Percentiles rank a stretch among this genome's conserved stretches.
Conservation (phyloP, 106 monocot species). For the Cymbidium sinense region DNA sequence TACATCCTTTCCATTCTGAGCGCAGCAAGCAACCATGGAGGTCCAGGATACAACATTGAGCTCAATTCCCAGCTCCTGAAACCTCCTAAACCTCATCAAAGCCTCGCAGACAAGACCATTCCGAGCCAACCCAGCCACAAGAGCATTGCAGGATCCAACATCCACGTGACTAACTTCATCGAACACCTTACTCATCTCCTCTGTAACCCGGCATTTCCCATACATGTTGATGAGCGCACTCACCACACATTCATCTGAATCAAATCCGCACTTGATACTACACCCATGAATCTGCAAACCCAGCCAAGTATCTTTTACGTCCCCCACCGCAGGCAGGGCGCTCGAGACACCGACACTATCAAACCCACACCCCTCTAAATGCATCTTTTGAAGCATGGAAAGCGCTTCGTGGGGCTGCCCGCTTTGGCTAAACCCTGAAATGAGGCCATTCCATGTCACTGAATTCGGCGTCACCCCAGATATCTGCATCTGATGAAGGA, state of each 20-base stretch:
- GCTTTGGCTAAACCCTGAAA: constrained; percentile 50
- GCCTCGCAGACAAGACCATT: constrained; percentile 52
- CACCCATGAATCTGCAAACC: constrained; percentile 60
- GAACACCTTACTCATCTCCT: constrained; percentile 51
- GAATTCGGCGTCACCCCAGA: constrained; percentile 41
- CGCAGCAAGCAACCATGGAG: constrained; percentile 61
- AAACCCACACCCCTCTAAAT: constrained; percentile 24
- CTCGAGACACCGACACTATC: constrained; percentile 49
- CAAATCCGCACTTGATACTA: constrained; percentile 35
- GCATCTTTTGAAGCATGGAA: constrained; percentile 34
- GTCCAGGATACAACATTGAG: constrained; percentile 88
- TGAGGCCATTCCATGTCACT: constrained; percentile 68
- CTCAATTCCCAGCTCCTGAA: constrained; percentile 18
- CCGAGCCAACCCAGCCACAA: constrained; percentile 53
- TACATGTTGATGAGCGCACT: constrained; percentile 65
- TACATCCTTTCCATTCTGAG: constrained; percentile 67
- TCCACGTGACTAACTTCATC: constrained; percentile 23
- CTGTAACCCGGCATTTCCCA: constrained; percentile 40
- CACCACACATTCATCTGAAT: constrained; percentile 26
- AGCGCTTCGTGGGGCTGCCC: constrained; percentile 26
- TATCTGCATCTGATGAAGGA: constrained; percentile 34
- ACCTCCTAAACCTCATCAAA: constrained; percentile 35
- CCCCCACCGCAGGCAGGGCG: constrained; percentile 40
- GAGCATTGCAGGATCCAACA: constrained; percentile 64
- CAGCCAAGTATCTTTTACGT: constrained; percentile 19